Base-by-base conservation (phyloP, 768 basidiomycete genomes). In the Lyophyllum atratum region DNA sequence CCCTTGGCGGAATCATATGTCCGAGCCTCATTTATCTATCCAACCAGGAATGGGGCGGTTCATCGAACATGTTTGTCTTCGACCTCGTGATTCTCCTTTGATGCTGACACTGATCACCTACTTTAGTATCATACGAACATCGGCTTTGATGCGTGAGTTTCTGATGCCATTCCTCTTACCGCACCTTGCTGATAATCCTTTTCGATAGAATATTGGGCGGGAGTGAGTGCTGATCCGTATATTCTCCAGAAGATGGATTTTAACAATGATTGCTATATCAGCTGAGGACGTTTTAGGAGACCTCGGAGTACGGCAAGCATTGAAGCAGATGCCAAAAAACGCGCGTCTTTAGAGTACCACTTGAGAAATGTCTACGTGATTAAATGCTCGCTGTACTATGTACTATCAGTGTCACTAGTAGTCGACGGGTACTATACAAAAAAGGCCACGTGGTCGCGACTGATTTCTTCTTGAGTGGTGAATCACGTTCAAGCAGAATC, bases 271-370 rank as follows among this genome's bases (percentile, higher is more conserved):
- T 40, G 17, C n/a, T n/a, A n/a, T n/a, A n/a, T n/a, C 58, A 82
- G 82, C 84, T 59, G 80, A 84, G 64, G 81, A 82, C 59, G 83
- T 86, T 5, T 72, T 86, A 25, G 81, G 76, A 9, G 85, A 85
- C 62, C 71, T 86, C 4, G 84, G 85, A 25, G 83, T 85, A 2
- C 76, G 84, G 33, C 84, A 85, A 67, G 84, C 84, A 14, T 74
- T 85, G 59, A 74, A 80, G 37, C 69, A 72, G 29, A 85, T 86
- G 78, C 84, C 84, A 2, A 75, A 72, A 66, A 74, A 80, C 55
- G 73, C 77, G 25, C 73, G 81, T 37, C 64, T 84, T 55, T 86
- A 69, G 68, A 21, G 4, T 15, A 10, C 5, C 7, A 4, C 39
- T 5, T 40, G 39, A 37, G 17, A 37, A 3, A 37, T 37, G 22